Base-by-base conservation (phyloP, 2,329 filamentous ascomycete species). In the Aureobasidium sp. region DNA sequence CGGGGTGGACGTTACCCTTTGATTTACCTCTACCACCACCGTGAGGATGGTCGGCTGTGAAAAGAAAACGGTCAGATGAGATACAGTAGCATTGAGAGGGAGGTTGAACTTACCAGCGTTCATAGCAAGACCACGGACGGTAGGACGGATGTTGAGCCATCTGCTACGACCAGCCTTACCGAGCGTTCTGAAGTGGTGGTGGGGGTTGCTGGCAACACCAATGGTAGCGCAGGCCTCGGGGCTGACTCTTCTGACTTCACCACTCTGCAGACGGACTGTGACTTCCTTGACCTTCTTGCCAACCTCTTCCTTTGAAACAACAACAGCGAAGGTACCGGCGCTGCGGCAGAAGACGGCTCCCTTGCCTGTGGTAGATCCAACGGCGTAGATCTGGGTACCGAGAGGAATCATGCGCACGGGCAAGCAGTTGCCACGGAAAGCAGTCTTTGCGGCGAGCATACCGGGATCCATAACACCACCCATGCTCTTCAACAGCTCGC, bases 11-110 rank as follows among this genome's bases (percentile, higher is more conserved):
- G 73, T 97, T 96, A 85, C 94, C 91, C 90, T 99, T 99, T 62
- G 91, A 97, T 80, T 99, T 99, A 80, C 94, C 94, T 82, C 95
- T 86, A 77, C 94, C 94, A 89, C 94, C 94, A 84, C 94, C 94
- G 76, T 99, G 94, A 71, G 94, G 94, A 82, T 99, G 94, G 72
- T 99, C 94, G 69, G 86, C 89, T 86, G 69, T 48, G 64, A 55
- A 34, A 47, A 50, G 55, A 67, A 5, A n/a, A 11, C 69, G 58
- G 37, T 54, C 29, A 47, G 39, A 61, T 3, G 32, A 25, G 5
- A 21, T 30, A 49, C 16, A 42, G 3, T 15, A 34, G 30, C 15
- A 32, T 44, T 39, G 59, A 27, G 7, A 21, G 54, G 32, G 62
- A 9, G 29, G 1, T 11, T 3, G 36, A 57, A 75, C 83, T 72